Base-by-base conservation (phyloP, 805 yeast species). In the Kodamaea nitidulidarum region DNA sequence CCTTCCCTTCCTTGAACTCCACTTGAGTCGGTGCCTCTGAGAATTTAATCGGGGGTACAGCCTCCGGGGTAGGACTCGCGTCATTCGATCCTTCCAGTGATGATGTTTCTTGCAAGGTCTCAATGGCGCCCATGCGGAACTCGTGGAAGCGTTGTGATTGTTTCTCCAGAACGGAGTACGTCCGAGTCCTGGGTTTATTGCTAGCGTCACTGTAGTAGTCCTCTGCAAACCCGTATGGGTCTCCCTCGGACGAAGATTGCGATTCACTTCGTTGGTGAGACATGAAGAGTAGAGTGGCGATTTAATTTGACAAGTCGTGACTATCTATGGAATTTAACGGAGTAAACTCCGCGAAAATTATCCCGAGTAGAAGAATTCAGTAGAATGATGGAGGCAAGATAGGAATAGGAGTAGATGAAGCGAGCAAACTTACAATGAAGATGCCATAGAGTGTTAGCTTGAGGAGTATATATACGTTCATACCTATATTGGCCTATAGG, bases 211-310 rank as follows among this genome's bases (percentile, higher is more conserved):
- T 85, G 57, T 84, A 84, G 56, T 84, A 84, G 17, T 72, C 65
- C 35, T 82, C 90, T 0, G 91, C 75, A n/a, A 65, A 60, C 12
- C 82, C 81, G 46, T 69, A 81, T 0, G 93, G 93, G 53, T 82
- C 81, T n/a, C 73, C 76, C 24, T 73, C 79, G 18, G 65, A 41
- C 3, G 80, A 73, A 2, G 75, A 67, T 12, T 12, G 28, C 10
- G 31, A 27, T 9, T 27, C 15, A 10, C 15, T 27, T 14, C 31
- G 31, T 14, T 27, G 4, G 16, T 27, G 31, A 11, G 28, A 25
- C 10, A 25, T 5, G n/a, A 9, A 10, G 14, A 6, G 14, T 25
- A 10, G n/a, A 25, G 7, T 5, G 5, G 22, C 7, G 22, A 20
- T 8, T 20, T 20, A 20, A 8, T 6, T 8, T n/a, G n/a, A 20